These are phyloP conservation scores for Aureobasidium melanogenum DNA, from an alignment of 2,329 filamentous ascomycete genomes.

Conservation along the genomic window DNA sequence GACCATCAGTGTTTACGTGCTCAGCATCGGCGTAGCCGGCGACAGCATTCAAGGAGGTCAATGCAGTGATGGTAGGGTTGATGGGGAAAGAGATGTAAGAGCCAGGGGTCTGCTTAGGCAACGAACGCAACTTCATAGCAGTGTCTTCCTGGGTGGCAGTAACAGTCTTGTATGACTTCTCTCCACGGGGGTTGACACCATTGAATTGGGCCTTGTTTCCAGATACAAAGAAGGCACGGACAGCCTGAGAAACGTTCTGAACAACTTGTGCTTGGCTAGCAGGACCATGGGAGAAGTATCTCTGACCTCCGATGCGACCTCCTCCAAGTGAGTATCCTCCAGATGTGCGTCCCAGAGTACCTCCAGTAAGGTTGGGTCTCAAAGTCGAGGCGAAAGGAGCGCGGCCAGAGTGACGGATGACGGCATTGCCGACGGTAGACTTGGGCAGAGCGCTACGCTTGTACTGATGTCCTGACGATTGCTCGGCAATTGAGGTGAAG, in stretches of 20 bases:
- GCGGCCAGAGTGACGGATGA: conserved; percentile 59
- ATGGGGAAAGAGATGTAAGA: conserved; percentile 83
- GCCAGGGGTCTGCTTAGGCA: conserved; percentile 54
- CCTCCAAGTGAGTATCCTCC: conserved; percentile 74
- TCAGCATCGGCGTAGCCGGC: conserved; percentile 36
- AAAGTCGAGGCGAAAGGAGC: conserved; percentile 83
- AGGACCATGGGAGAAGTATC: conserved; percentile 86
- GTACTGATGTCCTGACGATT: conserved; percentile 31
- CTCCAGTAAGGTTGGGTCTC: conserved; percentile 85
- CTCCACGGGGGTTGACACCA: conserved; percentile 62
- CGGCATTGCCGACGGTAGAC: conserved; percentile 46
- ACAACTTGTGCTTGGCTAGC: conserved; percentile 82
- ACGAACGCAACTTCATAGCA: conserved; percentile 54
- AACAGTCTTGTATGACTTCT: conserved; percentile 72
- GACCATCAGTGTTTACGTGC: conserved; percentile 65
- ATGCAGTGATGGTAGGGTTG: conserved; percentile 80
- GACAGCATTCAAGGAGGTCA: conserved; percentile 61
- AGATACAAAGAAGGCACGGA: conserved; percentile 85
- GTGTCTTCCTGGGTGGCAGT: conserved; percentile 65
- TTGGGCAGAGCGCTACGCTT: conserved; percentile 41
- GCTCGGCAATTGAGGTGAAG: conserved; percentile 40
- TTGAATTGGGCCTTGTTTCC: conserved; percentile 85
- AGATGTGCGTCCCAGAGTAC: conserved; percentile 71
- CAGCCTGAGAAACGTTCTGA: conserved; percentile 87
- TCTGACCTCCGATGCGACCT: conserved; percentile 59